Percentiles rank a stretch among this genome's conserved stretches.
Evolutionary conservation across 345 rosid genomes (phyloP).

Genomic region (Aurinia saxatilis): DNA sequence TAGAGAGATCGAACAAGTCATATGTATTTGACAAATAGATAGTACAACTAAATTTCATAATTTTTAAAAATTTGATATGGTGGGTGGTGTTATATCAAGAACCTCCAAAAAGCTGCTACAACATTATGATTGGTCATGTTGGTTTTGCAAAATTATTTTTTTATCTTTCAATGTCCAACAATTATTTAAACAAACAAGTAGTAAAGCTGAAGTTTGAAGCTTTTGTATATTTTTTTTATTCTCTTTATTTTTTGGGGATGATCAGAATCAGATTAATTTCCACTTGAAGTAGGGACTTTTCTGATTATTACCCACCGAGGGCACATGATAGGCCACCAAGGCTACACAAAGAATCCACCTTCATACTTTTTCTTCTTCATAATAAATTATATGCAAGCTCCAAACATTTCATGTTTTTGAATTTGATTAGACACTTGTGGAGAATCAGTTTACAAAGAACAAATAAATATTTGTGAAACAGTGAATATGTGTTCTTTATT

Average conservation of each 20-base stretch:
- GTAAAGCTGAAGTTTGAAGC: constrained; percentile 29
- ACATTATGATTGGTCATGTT: constrained; percentile 50
- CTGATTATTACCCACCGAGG: constrained; percentile 30
- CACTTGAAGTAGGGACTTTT: constrained; percentile 22
- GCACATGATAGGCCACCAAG: constrained; percentile 35
- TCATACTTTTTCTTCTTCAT: constrained; percentile 15
- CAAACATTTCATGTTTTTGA: not conserved
- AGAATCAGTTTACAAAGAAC: not conserved
- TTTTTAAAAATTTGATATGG: constrained; percentile 26
- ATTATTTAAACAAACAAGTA: constrained; percentile 22
- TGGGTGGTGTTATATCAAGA: constrained; percentile 46
- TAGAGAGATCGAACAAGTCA: constrained; percentile 6
- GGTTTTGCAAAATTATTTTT: constrained; percentile 28
- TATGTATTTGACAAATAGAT: constrained; percentile 2
- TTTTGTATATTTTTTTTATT: not conserved
- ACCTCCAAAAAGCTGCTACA: constrained; percentile 53
- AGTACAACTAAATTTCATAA: constrained; percentile 37
- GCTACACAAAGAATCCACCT: constrained; percentile 27
- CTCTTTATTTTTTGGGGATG: constrained; percentile 9
- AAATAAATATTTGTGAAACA: not conserved
- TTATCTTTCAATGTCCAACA: not conserved
- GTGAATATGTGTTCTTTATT: not conserved
- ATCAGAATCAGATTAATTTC: constrained; percentile 28
- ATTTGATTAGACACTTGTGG: not conserved
- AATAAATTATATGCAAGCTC: not conserved